Evolutionary conservation across 768 basidiomycete species (phyloP), one percentile per base, ranked within the genome.

Genomic region (Suillus weaverae): DNA sequence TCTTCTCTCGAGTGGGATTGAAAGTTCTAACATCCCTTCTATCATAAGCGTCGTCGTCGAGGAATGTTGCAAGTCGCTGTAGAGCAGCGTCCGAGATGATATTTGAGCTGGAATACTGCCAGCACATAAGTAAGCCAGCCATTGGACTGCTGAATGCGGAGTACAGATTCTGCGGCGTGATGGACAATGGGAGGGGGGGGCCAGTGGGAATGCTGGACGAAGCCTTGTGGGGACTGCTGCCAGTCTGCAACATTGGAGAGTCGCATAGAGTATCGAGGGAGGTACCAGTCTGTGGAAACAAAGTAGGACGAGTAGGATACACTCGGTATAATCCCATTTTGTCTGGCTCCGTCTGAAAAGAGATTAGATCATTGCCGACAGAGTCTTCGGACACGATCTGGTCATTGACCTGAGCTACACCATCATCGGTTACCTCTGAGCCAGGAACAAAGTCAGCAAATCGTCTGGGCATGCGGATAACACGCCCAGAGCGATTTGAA

Each of bases 41-140:
- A 11, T 70, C 60, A 62, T 77, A 76, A 35, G 73, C 71, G 6
- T 51, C 22, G 16, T 67, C 63, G 0, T 62, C 43, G 18, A 77
- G 50, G 14, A 74, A 72, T 3, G 75, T 66, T 14, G 73, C 43
- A 1, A 80, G 70, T 3, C 66, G 62, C n/a, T 78, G 57, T 20
- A 46, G 10, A 9, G 44, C 44, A 46, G 44, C n/a, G 11, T 46
- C 44, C 4, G 44, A 46, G 22, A 46, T 11, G 0, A 46, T 10
- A 2, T 46, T 46, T 0, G n/a, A 46, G 44, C 44, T 46, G n/a
- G 44, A 46, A 9, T 46, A n/a, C 2, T 46, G 44, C 44, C 44
- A 46, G n/a, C 44, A 46, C 44, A 46, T 46, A 3, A 46, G 44
- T 4, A 46, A 4, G 4, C 44, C n/a, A 2, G 44, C 44, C 0